Base-by-base conservation (phyloP, 2,329 filamentous ascomycete species). In the Thermomyces lanuginosus region DNA sequence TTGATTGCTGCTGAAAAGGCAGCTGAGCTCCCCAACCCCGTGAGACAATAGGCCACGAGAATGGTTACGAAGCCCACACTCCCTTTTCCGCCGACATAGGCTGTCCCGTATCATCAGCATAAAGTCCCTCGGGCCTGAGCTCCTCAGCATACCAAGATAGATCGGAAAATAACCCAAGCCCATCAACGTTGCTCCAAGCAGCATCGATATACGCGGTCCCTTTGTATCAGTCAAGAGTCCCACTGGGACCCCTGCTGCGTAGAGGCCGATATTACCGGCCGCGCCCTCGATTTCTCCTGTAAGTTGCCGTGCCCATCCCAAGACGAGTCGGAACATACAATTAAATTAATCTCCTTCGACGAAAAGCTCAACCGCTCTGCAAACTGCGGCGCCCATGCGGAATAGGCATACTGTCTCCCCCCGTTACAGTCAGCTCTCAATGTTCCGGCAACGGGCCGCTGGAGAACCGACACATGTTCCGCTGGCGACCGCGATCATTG, bases 331-430 rank as follows among this genome's bases (percentile, higher is more conserved):
- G 16, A 21, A 45, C 68, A 48, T 61, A 76, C 84, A 46, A 98
- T 84, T 38, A 95, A 55, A 54, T 98, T 95, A 54, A 72, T 83
- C 52, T 93, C 67, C 2, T 86, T 95, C n/a, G 89, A 77, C 8
- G 83, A 83, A 34, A 95, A 69, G 48, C 77, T 73, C 42, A 98
- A 64, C 41, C 70, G 74, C 44, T 91, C 75, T 26, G 84, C 83
- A 48, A 93, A 93, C 55, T 93, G 84, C 11, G 89, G 89, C 8
- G 81, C 83, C 84, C 89, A 98, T 55, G 86, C 86, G 29, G 83
- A 93, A 56, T 93, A 98, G 47, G 84, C 86, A 69, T 98, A 95
- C 82, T 93, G 46, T 26, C 27, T 9, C 18, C 17, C 25, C 24
- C 26, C 21, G 17, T 27, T 29, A 23, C 10, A 22, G 15, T 10